phyloP scores from a whole-genome alignment of 768 basidiomycete genomes.

The Pulveroboletus ravenelii region DNA sequence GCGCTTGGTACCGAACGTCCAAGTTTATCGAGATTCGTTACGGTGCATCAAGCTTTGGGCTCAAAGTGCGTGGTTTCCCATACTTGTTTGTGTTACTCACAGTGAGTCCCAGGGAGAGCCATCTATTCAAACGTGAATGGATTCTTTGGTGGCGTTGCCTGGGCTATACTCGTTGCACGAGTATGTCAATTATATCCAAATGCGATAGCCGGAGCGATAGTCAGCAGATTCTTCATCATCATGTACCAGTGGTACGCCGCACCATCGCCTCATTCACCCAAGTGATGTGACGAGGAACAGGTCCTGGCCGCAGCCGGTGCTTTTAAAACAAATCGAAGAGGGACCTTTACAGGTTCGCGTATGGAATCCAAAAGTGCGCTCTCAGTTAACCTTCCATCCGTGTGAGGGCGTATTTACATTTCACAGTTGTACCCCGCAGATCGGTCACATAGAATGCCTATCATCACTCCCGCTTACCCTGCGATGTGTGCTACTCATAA shows the following conservation, averaged over 20 bases:
- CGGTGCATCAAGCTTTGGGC: constrained; percentile 99
- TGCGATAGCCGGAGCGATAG: constrained; percentile 89
- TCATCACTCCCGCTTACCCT: constrained; percentile 98
- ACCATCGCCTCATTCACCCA: not conserved
- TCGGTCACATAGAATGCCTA: constrained; percentile 96
- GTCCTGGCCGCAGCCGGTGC: constrained; percentile 98
- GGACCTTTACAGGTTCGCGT: constrained; percentile 90
- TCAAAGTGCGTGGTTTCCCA: constrained; percentile 57
- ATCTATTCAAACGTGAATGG: constrained; percentile 99
- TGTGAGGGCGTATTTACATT: not conserved
- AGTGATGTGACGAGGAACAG: constrained; percentile 38
- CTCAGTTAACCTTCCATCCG: not conserved
- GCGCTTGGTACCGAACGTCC: constrained; percentile 88
- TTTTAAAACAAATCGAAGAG: constrained; percentile 94
- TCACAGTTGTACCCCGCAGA: constrained; percentile 85
- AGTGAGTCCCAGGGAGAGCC: constrained; percentile 62
- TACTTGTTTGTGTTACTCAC: constrained; percentile 3
- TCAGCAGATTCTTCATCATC: constrained; percentile 97
- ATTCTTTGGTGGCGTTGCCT: constrained; percentile 96
- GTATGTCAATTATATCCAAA: constrained; percentile 98
- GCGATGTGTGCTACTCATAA: constrained; percentile 99
- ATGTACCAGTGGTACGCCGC: constrained; percentile 89
- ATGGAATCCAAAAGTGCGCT: constrained; percentile 90
- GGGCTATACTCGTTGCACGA: constrained; percentile 98
- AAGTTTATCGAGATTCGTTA: constrained; percentile 90